Evolutionary conservation across 2,329 filamentous ascomycete species (phyloP).

Genomic region (Didymella pinodella): DNA sequence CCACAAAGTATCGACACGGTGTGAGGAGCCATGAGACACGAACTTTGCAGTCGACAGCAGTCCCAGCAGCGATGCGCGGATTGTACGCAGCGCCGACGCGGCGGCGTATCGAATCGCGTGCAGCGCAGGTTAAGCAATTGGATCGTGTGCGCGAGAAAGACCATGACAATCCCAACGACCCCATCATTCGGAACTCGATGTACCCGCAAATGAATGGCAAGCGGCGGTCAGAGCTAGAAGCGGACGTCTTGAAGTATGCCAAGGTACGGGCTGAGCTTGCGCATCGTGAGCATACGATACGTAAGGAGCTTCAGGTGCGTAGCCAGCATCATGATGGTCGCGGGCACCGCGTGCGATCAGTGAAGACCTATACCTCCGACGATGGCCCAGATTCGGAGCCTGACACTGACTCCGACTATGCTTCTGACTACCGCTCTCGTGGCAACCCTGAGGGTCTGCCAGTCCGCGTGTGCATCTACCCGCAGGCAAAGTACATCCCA

Average conservation of each 20-base stretch:
- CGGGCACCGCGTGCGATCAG: background rate
- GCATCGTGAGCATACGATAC: too few relatives aligned
- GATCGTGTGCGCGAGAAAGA: background rate
- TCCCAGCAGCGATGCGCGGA: slow-evolving; percentile 5
- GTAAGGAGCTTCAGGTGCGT: background rate
- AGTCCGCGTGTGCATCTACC: slow-evolving; percentile 3
- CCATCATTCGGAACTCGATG: slow-evolving; percentile 6
- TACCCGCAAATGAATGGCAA: slow-evolving; percentile 15
- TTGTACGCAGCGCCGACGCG: background rate
- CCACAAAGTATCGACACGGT: background rate
- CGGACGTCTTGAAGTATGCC: background rate
- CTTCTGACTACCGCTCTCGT: background rate
- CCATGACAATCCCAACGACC: background rate
- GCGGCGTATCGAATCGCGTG: too few relatives aligned
- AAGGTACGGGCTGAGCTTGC: background rate
- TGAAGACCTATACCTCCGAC: background rate
- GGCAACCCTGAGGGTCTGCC: background rate
- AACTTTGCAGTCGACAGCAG: background rate
- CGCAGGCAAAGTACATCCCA: slow-evolving; percentile 5
- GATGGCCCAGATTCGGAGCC: background rate
- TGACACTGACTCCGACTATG: background rate
- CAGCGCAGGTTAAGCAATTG: background rate
- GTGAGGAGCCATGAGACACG: background rate
- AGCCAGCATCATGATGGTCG: background rate
- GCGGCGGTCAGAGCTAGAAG: slow-evolving; percentile 6